Conservation (phyloP, 768 basidiomycete species). For the Phanerochaete sordida region DNA sequence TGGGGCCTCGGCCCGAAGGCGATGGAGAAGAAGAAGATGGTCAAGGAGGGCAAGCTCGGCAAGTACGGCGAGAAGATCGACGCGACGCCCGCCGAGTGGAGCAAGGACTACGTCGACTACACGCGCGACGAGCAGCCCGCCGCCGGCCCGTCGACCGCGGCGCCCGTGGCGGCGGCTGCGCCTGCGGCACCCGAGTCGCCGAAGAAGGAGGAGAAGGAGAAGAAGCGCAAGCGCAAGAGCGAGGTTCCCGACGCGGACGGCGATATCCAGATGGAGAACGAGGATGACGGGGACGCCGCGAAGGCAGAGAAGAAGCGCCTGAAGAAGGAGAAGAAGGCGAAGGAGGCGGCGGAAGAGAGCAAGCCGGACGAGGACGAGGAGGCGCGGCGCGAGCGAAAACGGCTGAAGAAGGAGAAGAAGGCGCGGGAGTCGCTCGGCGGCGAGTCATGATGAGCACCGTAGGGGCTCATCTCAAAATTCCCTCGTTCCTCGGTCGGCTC, state of each 20-base stretch:
- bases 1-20: slow-evolving; percentile 99
- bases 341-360: slow-evolving; percentile 48
- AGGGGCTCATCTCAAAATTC: background rate
- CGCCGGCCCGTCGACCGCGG: slow-evolving; percentile 33
- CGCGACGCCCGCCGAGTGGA: slow-evolving; percentile 89
- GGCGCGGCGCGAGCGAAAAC: slow-evolving; percentile 29
- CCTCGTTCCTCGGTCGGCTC: background rate
- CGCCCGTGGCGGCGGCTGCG: slow-evolving; percentile 20
- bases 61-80: slow-evolving; percentile 91
- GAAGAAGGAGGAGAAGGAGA: slow-evolving; percentile 58
- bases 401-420: slow-evolving; percentile 33
- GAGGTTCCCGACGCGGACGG: slow-evolving; percentile 44
- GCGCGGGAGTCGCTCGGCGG: slow-evolving; percentile 38
- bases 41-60: slow-evolving; percentile 95
- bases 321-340: slow-evolving; percentile 32
- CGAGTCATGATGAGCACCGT: slow-evolving; percentile 17
- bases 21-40: slow-evolving; percentile 95
- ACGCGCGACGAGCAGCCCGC: slow-evolving; percentile 57
- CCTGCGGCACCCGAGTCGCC: slow-evolving; percentile 27
- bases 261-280: slow-evolving; percentile 41
- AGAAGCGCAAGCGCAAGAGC: slow-evolving; percentile 83
- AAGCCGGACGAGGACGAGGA: slow-evolving; percentile 39
- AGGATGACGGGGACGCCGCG: slow-evolving; percentile 44
- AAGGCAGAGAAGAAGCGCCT: slow-evolving; percentile 27
- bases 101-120: slow-evolving; percentile 91